A percentile compares a stretch with the other conserved stretches of the same genome.
Evolutionary conservation across 164 flowering plant species (phyloP).

Genomic region (Taxillus chinensis): DNA sequence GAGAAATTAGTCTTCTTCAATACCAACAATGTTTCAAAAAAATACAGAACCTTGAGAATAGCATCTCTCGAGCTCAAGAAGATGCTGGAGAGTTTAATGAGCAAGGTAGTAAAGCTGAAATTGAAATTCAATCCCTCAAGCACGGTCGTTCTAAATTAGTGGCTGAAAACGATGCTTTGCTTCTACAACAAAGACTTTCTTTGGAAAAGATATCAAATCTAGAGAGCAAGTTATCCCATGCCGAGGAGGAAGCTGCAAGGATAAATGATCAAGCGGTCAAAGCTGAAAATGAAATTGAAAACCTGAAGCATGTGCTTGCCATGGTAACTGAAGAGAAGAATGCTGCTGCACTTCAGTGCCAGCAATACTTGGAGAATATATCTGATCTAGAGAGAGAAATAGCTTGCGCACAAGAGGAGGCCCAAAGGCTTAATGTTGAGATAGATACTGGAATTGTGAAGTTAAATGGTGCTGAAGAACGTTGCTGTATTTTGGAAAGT

Average conservation of each 20-base stretch:
- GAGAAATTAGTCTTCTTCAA: conserved; percentile 34
- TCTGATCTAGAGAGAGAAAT: conserved; percentile 35
- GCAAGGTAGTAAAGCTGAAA: conserved; percentile 38
- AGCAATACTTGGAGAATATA: conserved; percentile 41
- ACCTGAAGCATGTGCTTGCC: conserved; percentile 25
- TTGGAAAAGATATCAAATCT: conserved; percentile 32
- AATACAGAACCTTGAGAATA: conserved; percentile 31
- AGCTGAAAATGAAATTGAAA: conserved; percentile 41
- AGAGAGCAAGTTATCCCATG: conserved; percentile 29
- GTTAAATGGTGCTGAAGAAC: conserved; percentile 49
- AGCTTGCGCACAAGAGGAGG: conserved; percentile 30
- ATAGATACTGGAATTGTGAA: conserved; percentile 33
- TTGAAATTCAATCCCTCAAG: conserved; percentile 27
- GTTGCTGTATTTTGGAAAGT: conserved; percentile 35
- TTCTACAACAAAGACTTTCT: conserved; percentile 24
- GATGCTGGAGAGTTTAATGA: conserved; percentile 26
- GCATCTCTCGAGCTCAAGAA: conserved; percentile 18
- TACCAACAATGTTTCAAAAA: conserved; percentile 41
- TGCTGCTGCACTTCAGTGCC: conserved; percentile 30
- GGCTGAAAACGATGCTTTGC: conserved; percentile 39
- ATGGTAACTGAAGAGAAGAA: conserved; percentile 44
- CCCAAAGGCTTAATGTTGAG: conserved; percentile 33
- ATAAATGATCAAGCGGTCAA: conserved; percentile 27
- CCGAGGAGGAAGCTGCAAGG: conserved; percentile 36
- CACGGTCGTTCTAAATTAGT: conserved; percentile 27